phyloP scores from a whole-genome alignment of 2,329 filamentous ascomycete genomes.

The Beauveria asiatica region DNA sequence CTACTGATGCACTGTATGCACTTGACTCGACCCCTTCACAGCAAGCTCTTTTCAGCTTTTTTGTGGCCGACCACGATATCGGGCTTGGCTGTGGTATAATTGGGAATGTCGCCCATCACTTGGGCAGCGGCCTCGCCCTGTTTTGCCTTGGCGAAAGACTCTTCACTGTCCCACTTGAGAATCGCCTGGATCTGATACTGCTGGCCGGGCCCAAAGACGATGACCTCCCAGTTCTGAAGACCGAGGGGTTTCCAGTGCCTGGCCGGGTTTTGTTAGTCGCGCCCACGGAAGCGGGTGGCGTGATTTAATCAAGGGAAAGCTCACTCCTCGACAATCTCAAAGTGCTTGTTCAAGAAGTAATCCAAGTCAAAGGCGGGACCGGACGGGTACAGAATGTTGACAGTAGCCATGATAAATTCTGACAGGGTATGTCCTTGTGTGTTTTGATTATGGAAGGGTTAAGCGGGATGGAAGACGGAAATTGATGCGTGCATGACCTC shows the following conservation, averaged over 20 bases:
- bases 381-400: constrained; percentile 32
- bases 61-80: not conserved
- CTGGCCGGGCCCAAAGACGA: not conserved
- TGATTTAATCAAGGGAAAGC: not conserved
- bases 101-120: constrained; percentile 10
- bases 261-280: not conserved
- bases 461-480: not conserved
- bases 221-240: constrained; percentile 17
- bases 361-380: constrained; percentile 37
- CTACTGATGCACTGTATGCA: too few species aligned
- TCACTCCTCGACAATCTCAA: constrained; percentile 31
- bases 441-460: not conserved
- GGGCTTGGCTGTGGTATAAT: constrained; percentile 11
- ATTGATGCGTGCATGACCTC: not conserved
- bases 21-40: not conserved
- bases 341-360: constrained; percentile 39
- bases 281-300: not conserved
- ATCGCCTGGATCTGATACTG: constrained; percentile 12
- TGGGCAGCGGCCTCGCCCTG: not conserved
- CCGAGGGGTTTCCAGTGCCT: constrained; percentile 10
- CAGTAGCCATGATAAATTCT: constrained; percentile 7
- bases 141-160: not conserved
- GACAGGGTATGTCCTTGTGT: not conserved
- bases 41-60: not conserved
- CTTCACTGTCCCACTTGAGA: constrained; percentile 4